phyloP scores from a whole-genome alignment of 345 rosid species.

The Populus davidiana region DNA sequence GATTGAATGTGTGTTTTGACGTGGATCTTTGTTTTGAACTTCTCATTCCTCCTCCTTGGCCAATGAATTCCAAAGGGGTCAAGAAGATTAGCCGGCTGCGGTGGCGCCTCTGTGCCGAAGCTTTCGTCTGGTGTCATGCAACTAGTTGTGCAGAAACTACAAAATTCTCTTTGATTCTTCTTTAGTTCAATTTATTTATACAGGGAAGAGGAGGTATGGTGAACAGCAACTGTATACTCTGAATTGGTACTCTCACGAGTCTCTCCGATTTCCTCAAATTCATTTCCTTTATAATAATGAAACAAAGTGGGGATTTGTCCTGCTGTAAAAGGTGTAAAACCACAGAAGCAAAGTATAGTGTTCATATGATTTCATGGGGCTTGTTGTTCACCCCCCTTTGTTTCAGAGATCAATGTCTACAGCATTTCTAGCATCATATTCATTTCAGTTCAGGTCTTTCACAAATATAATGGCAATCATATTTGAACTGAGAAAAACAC shows the following conservation, averaged over 20 bases:
- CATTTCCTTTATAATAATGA: not conserved
- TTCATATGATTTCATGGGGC: not conserved
- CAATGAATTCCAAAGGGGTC: not conserved
- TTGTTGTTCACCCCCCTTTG: not conserved
- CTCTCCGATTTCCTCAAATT: not conserved
- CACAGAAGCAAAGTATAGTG: not conserved
- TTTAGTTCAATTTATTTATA: too few species aligned
- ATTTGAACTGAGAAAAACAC: too few species aligned
- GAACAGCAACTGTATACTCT: not conserved
- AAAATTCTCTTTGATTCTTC: not conserved
- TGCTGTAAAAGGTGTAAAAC: not conserved
- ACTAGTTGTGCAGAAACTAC: not conserved
- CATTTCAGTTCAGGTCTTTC: not conserved
- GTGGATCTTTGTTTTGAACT: not conserved
- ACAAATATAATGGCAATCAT: too few species aligned
- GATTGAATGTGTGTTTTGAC: not conserved
- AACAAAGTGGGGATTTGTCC: not conserved
- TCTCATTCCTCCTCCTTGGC: not conserved
- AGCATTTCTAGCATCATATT: not conserved
- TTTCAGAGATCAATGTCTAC: not conserved
- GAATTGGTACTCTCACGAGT: not conserved
- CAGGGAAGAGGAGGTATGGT: not conserved
- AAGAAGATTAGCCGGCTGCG: not conserved
- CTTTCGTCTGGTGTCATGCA: not conserved
- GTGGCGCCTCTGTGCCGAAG: not conserved